Conservation (phyloP, 305 asterid species). For the Solanum chacoense region DNA sequence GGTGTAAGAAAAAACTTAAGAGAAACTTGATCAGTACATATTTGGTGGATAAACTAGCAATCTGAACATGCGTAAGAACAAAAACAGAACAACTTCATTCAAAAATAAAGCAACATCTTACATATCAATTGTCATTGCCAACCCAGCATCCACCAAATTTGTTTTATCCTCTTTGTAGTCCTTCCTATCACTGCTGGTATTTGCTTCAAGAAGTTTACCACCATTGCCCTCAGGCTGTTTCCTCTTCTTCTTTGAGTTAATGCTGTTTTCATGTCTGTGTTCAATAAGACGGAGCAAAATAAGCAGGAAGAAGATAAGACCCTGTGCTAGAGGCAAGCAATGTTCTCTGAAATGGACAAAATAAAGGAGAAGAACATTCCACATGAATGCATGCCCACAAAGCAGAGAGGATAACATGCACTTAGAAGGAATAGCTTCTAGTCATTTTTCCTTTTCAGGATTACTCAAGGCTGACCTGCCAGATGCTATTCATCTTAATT, state of each 20-base stretch:
- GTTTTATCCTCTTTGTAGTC: slow-evolving; percentile 16
- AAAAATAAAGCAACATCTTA: slow-evolving; percentile 15
- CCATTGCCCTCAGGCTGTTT: slow-evolving; percentile 20
- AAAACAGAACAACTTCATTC: neutral
- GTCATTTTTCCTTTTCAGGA: neutral
- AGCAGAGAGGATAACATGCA: neutral
- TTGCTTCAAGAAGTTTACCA: slow-evolving; percentile 19
- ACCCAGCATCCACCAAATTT: slow-evolving; percentile 17
- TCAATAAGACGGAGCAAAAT: slow-evolving; percentile 7
- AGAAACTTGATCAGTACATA: neutral
- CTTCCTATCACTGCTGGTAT: slow-evolving; percentile 11
- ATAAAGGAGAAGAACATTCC: neutral
- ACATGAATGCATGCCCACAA: neutral
- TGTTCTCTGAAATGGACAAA: neutral
- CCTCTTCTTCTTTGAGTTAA: slow-evolving; percentile 43
- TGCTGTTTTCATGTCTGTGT: slow-evolving; percentile 4
- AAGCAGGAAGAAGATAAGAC: neutral
- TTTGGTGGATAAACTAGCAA: neutral
- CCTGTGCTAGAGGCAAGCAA: neutral
- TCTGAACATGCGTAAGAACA: neutral
- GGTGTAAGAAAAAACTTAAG: neutral
- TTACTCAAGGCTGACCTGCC: neutral
- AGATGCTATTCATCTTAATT: neutral
- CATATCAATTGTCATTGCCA: slow-evolving; percentile 16
- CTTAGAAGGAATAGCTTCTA: neutral